Base-by-base conservation (phyloP, 257 asterid species). In the Solanum pimpinellifolium region DNA sequence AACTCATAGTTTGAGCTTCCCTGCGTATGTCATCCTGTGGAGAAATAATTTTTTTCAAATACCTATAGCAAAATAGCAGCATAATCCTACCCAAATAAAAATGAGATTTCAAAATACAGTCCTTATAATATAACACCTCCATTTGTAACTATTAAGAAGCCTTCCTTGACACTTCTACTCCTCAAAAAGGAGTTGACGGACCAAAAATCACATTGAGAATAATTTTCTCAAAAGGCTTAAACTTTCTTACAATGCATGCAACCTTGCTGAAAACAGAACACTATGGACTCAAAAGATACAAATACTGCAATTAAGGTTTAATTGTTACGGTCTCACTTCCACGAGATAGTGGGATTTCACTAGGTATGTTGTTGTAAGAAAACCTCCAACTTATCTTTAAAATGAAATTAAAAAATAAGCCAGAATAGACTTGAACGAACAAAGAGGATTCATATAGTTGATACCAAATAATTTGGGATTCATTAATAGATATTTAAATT, bases 1-100 rank as follows among this genome's bases (percentile, higher is more conserved):
- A 92, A 90, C 95, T 94, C 99, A 97, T 92, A 29, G 95, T 94
- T 90, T 97, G 99, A 90, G 99, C 98, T 94, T 97, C 99, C 91
- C 98, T 92, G 56, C 98, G 98, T 85, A 97, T 93, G 91, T 97
- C 99, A 90, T 97, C 99, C 99, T 97, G 95, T 89, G 86, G 73
- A 90, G 49, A 88, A 84, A 49, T 44, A 65, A 76, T 47, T 84
- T 39, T 56, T 15, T 37, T 69, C 44, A 47, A 29, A 29, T 11
- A 18, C 37, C 42, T 29, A 80, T 16, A 47, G 29, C 65, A 47
- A 47, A 80, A 80, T 80, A 47, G 85, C 42, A 80, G 85, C 68
- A 80, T 80, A 68, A 18, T 47, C 41, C 65, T 11, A 47, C 41
- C 68, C 42, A 47, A 80, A 47, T 27, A 47, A 62, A 80, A 80